Base-by-base conservation (phyloP, 2,329 filamentous ascomycete species). In the Cordyceps javanica region DNA sequence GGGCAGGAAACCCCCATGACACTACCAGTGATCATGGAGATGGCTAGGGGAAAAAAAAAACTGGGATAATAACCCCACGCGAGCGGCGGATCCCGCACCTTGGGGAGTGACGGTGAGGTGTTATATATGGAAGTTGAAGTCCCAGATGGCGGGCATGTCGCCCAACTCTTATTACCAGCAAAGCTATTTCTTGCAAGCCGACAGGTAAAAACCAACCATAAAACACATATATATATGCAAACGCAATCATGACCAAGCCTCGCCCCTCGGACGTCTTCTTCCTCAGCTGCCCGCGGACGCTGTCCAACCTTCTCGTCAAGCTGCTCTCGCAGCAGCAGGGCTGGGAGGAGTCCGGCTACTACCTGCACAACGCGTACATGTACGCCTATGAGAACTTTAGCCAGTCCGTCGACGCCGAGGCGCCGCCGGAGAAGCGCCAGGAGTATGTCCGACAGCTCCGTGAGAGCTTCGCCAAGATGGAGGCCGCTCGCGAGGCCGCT, bases 281-380 rank as follows among this genome's bases (percentile, higher is more conserved):
- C 46, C 32, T 59, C 46, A 59, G 58, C 53, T 42, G 39, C n/a
- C 44, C 51, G 13, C 52, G 58, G 11, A 56, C 58, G 19, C 52
- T 55, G 13, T 56, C 58, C 21, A 59, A 59, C 45, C 58, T 59
- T 10, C 46, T 59, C 46, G 45, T 49, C 21, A 55, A 55, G 39
- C 36, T 59, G 45, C 52, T 59, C 28, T 59, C 58, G 28, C n/a
- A 59, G 45, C 58, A 59, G 45, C 16, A 39, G 14, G 58, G 53
- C 30, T 59, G 52, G 52, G 53, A 52, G n/a, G 28, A 32, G 25
- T 44, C 52, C 2, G 58, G 53, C 38, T 59, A 56, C 52, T 28
- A 59, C 46, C 32, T 56, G 23, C 58, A 59, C 30, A 3, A 7
- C 2, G 52, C 58, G 10, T 46, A 14, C 49, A n/a, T 59, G 9